These are phyloP conservation scores for Wickerhamiella vanderwaltii DNA, from an alignment of 805 yeast genomes.

Conservation along the genomic window DNA sequence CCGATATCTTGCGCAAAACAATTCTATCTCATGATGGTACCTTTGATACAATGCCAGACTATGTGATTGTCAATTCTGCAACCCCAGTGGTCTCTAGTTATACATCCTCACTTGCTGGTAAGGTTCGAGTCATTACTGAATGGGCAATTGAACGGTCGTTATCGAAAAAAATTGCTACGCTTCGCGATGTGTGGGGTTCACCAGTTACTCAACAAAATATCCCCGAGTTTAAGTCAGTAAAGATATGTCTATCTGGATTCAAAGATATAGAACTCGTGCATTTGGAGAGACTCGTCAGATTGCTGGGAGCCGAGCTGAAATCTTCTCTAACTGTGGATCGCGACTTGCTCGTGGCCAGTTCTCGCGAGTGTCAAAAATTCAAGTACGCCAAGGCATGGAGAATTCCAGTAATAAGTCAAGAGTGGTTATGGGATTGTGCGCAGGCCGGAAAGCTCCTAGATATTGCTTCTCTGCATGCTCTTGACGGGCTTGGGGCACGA, in stretches of 20 bases:
- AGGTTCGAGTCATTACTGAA: constrained; percentile 45
- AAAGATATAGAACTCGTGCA: constrained; percentile 67
- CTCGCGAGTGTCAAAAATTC: constrained; percentile 23
- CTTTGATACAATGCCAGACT: constrained; percentile 16
- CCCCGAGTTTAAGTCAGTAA: constrained; percentile 22
- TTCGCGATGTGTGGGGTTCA: constrained; percentile 50
- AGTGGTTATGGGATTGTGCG: constrained; percentile 32
- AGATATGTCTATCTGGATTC: constrained; percentile 56
- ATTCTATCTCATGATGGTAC: constrained; percentile 38
- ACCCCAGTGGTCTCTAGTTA: constrained; percentile 19
- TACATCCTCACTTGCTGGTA: constrained; percentile 13
- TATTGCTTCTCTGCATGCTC: neutral
- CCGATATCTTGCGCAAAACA: constrained; percentile 31
- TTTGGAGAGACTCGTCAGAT: constrained; percentile 45
- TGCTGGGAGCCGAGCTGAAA: constrained; percentile 41
- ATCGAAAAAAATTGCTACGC: constrained; percentile 36
- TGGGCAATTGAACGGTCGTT: constrained; percentile 71
- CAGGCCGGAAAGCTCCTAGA: neutral
- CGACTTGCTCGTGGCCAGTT: constrained; percentile 39
- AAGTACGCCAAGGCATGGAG: constrained; percentile 27
- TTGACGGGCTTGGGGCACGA: constrained; percentile 8
- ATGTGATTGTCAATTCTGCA: constrained; percentile 23
- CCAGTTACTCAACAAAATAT: constrained; percentile 26
- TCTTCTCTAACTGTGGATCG: constrained; percentile 39
- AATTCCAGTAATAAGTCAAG: constrained; percentile 28